Base-by-base conservation (phyloP, 371 early-diverging fungal species). In the Mucor piriformis region DNA sequence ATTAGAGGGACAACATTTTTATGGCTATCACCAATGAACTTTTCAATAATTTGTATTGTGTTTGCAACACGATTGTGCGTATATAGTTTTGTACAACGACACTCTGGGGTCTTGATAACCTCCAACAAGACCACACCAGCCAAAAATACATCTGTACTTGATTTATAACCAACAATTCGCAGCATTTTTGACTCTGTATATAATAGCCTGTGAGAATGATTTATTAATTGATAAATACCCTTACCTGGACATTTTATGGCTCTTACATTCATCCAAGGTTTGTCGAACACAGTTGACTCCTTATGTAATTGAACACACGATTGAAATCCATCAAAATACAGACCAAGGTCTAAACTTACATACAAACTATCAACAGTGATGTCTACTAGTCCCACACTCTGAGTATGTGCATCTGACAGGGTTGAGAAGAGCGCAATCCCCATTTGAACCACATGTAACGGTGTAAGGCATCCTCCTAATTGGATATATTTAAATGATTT, bases 351-450 rank as follows among this genome's bases (percentile, higher is more conserved):
- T 13, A 29, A n/a, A 7, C 44, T 38, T 1, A 67, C 50, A 20
- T 35, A 44, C 0, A 67, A 2, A 11, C n/a, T 44, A 0, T 62
- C 46, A 8, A 13, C 2, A 2, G 35, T 24, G 2, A 67, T 37
- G 18, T 47, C 16, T 6, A 58, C 50, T 0, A 67, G 25, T 7
- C 54, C 62, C 13, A 58, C 54, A 20, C 35, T 23, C 4, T 37
- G 8, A 5, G 35, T 0, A 24, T 67, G 62, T 20, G 67, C 67
- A 50, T 67, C 67, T 2, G 16, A 11, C 12, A 67, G 12, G n/a
- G 57, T 61, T 0, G 62, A 58, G n/a, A 62, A 67, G 8, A 67
- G 4, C 1, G 42, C 43, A 18, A 67, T 50, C 3, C 37, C 62
- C 24, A 62, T 62, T 37, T 67, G 63, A n/a, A 59, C 29, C 3